Base-by-base conservation (phyloP, 1,284 basidiomycete species). In the Hypsizygus ulmarius region DNA sequence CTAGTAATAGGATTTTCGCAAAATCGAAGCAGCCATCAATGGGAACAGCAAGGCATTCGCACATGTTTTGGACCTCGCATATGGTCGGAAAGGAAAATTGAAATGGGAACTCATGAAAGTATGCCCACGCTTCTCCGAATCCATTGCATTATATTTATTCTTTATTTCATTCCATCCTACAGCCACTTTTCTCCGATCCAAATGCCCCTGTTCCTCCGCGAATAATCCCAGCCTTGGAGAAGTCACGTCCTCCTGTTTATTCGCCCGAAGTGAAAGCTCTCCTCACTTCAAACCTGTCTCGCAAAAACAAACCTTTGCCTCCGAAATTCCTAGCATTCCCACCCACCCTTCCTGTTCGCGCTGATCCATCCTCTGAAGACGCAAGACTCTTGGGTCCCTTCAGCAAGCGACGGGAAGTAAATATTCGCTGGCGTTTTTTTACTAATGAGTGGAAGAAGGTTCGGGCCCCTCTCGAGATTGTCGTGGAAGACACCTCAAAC, bases 81-180 rank as follows among this genome's bases (percentile, higher is more conserved):
- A 90, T 64, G 90, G 87, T 14, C 73, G 86, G 48, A 78, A 76
- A 51, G 90, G 90, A 10, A 84, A 78, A 59, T 64, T 90, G 15
- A 77, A 73, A 56, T 75, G 79, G 69, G 84, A 89, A 56, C 65
- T 88, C 25, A 67, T 88, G 61, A 62, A 81, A 66, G 84, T 84
- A 51, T 51, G 67, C 56, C 36, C 49, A 47, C 47, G 49, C 14
- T 36, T 43, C 43, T 16, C 27, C 28, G 21, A 38, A 12, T 14
- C 27, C 21, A 18, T 21, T 34, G 14, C 43, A 5, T 41, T 33
- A 18, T 37, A 6, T 34, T 50, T 43, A 51, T n/a, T 36, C 38
- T 16, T 46, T 11, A 27, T 18, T 50, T 29, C 18, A 37, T 39
- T 37, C 46, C 48, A 28, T 43, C 37, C 18, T 39, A 11, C 32